Evolutionary conservation across 139 green algal genomes (phyloP).

Genomic region (Coelastrella sp.): DNA sequence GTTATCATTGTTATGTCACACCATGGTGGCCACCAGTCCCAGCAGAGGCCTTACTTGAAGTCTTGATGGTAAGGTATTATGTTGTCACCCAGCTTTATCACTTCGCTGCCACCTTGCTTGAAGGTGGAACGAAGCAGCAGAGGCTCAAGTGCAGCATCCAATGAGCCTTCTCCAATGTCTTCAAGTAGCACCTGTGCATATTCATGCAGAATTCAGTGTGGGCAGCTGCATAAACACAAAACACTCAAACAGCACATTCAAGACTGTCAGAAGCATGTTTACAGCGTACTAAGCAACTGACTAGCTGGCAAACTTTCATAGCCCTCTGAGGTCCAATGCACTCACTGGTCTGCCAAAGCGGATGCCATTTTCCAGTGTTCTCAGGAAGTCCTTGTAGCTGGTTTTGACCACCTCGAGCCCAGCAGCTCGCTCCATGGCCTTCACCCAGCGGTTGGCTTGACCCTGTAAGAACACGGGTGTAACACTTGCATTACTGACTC

Average conservation of each 20-base stretch:
- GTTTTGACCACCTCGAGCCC: conserved; percentile 78
- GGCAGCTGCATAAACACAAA: no score
- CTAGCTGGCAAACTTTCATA: no score
- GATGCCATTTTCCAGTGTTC: conserved; percentile 82
- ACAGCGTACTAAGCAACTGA: no score
- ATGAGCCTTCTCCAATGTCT: conserved; percentile 82
- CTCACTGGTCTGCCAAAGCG: conserved; percentile 82
- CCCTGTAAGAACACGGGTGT: no score
- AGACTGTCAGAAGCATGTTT: no score
- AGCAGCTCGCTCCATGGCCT: conserved; percentile 81
- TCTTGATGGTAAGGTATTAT: conserved; percentile 75
- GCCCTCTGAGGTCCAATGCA: background rate
- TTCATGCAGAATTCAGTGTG: no score
- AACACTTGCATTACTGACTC: no score
- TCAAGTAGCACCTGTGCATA: no score
- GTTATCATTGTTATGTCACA: no score
- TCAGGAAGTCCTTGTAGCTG: conserved; percentile 73
- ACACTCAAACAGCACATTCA: no score
- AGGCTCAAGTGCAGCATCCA: conserved; percentile 83
- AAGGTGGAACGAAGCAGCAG: conserved; percentile 84
- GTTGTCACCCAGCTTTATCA: conserved; percentile 77
- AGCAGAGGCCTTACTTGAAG: conserved; percentile 76
- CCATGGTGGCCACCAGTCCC: no score
- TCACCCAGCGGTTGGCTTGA: conserved; percentile 71
- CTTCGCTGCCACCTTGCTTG: conserved; percentile 77